Evolutionary conservation across 2,329 filamentous ascomycete genomes (phyloP).

Genomic region (Aspergillus piperis): DNA sequence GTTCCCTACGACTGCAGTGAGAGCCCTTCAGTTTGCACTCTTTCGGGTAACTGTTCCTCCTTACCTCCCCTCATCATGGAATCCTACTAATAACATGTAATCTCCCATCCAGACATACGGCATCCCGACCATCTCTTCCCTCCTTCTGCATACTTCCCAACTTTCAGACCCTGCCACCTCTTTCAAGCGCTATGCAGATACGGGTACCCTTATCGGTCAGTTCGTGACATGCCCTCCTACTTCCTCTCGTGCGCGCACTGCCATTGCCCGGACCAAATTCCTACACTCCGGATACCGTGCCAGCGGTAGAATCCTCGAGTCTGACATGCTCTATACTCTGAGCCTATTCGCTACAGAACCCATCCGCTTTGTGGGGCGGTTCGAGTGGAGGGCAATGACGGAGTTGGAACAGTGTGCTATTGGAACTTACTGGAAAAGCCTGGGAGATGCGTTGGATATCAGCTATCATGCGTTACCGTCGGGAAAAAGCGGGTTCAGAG

Average conservation of each 20-base stretch:
- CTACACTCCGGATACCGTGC: slow-evolving; percentile 60
- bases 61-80: neutral
- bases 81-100: slow-evolving; percentile 1
- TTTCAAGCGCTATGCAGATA: slow-evolving; percentile 57
- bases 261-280: slow-evolving; percentile 65
- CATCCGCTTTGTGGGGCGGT: slow-evolving; percentile 61
- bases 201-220: slow-evolving; percentile 51
- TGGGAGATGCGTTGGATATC: slow-evolving; percentile 72
- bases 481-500: slow-evolving; percentile 42
- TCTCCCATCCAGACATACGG: slow-evolving; percentile 51
- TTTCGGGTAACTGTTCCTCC: slow-evolving; percentile 48
- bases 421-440: slow-evolving; percentile 68
- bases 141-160: slow-evolving; percentile 54
- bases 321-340: slow-evolving; percentile 66
- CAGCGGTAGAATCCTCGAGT: slow-evolving; percentile 60
- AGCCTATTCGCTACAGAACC: slow-evolving; percentile 67
- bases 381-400: slow-evolving; percentile 70
- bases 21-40: slow-evolving; percentile 59
- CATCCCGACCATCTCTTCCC: slow-evolving; percentile 55
- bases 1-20: slow-evolving; percentile 55
- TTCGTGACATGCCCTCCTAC: slow-evolving; percentile 48
- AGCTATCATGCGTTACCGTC: slow-evolving; percentile 48
- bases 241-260: slow-evolving; percentile 50
- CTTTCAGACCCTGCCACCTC: slow-evolving; percentile 48
- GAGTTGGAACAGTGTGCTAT: slow-evolving; percentile 68